These are phyloP conservation scores for Salix koriyanagi DNA, from an alignment of 345 rosid species.

Conservation along the genomic window DNA sequence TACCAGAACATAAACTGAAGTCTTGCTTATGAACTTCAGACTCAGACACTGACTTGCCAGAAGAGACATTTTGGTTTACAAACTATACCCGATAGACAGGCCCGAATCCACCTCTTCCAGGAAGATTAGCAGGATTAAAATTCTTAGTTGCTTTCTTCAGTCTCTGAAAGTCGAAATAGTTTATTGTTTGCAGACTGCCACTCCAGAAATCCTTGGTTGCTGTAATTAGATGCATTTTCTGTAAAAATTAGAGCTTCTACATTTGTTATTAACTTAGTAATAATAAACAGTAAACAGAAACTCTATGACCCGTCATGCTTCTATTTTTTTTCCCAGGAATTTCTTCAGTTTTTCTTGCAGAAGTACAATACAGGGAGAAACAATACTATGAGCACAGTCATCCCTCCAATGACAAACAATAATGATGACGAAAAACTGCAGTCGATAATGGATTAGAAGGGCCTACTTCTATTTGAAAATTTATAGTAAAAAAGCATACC, in stretches of 20 bases:
- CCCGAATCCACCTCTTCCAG: constrained; percentile 66
- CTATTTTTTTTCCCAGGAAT: not conserved
- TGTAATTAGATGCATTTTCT: constrained; percentile 10
- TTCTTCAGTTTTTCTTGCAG: constrained; percentile 27
- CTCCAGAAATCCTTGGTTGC: constrained; percentile 36
- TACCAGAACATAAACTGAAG: not conserved
- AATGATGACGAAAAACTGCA: constrained; percentile 12
- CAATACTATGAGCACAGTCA: constrained; percentile 26
- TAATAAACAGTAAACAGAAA: not conserved
- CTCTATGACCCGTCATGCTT: constrained; percentile 17
- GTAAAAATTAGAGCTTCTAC: not conserved
- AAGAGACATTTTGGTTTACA: not conserved
- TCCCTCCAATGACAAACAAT: constrained; percentile 33
- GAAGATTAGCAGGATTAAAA: constrained; percentile 48
- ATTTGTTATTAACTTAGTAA: not conserved
- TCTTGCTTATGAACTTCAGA: not conserved
- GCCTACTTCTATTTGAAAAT: not conserved
- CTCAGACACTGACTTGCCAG: not conserved
- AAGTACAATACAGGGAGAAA: constrained; percentile 23
- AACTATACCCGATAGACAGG: constrained; percentile 51
- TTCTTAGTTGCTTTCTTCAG: constrained; percentile 61
- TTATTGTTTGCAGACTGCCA: constrained; percentile 42
- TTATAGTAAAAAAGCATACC: not conserved
- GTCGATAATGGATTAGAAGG: not conserved
- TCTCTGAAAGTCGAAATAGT: constrained; percentile 45